These are phyloP conservation scores for Macrophomina phaseolina DNA, from an alignment of 2,329 filamentous ascomycete genomes.

Conservation along the genomic window DNA sequence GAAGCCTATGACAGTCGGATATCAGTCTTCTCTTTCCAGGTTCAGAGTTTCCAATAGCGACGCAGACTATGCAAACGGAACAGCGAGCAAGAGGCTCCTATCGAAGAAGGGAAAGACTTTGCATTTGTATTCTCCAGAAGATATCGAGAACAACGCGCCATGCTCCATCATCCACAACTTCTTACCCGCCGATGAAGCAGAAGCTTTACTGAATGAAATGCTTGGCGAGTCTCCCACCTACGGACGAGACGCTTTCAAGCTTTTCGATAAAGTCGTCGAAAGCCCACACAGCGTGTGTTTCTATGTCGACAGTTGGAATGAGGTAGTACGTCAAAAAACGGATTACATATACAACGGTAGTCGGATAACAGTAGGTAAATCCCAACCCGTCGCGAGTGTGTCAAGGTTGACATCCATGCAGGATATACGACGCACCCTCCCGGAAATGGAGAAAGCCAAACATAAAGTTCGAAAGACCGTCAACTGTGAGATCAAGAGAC, in stretches of 20 bases:
- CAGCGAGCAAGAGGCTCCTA: constrained; percentile 50
- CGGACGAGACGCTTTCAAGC: constrained; percentile 74
- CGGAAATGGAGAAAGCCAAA: constrained; percentile 74
- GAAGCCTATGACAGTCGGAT: constrained; percentile 39
- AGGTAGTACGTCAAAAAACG: constrained; percentile 71
- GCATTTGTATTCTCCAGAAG: constrained; percentile 79
- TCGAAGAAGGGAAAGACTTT: constrained; percentile 82
- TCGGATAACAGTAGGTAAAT: constrained; percentile 59
- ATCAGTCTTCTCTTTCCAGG: constrained; percentile 51
- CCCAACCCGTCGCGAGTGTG: background rate
- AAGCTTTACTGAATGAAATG: constrained; percentile 75
- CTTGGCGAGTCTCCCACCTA: constrained; percentile 75
- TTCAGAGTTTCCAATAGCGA: constrained; percentile 32
- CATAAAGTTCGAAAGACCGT: constrained; percentile 74
- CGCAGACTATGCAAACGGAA: constrained; percentile 19
- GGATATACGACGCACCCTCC: constrained; percentile 77
- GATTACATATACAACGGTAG: constrained; percentile 89
- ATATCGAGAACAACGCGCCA: constrained; percentile 82
- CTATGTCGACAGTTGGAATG: constrained; percentile 77
- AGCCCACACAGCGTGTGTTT: constrained; percentile 85
- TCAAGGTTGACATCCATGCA: background rate
- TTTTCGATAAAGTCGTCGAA: constrained; percentile 86
- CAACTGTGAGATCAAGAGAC: constrained; percentile 74
- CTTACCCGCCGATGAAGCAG: constrained; percentile 72
- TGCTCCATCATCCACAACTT: constrained; percentile 95